Conservation (phyloP, 169 alveolate species). For the Theileria luwenshuni region DNA sequence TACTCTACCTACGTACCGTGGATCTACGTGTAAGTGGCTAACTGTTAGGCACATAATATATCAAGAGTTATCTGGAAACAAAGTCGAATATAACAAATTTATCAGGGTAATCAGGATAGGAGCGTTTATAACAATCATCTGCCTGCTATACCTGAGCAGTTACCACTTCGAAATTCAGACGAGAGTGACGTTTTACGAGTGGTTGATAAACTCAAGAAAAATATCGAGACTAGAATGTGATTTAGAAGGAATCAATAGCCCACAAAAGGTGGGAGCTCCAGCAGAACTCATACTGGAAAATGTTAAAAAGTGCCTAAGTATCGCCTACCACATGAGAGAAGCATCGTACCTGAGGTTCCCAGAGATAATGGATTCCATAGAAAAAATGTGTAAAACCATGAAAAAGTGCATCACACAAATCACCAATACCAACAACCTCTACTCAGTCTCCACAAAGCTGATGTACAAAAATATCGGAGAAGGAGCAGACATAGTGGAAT, state of each 20-base stretch:
- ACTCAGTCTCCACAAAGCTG: not conserved
- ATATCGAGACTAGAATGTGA: conserved; percentile 17
- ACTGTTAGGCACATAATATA: no score
- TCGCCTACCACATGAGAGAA: not conserved
- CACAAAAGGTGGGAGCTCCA: conserved; percentile 7
- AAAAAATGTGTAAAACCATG: conserved; percentile 4
- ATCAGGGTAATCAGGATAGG: conserved; percentile 11
- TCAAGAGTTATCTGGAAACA: no score
- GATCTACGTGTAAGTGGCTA: conserved; percentile 61
- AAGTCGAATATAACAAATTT: no score
- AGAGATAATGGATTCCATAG: not conserved
- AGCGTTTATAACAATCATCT: conserved; percentile 3
- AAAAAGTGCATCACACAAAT: conserved; percentile 18
- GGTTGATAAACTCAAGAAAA: conserved; percentile 28
- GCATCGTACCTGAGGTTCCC: conserved; percentile 2
- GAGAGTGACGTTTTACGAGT: conserved; percentile 23
- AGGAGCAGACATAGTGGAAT: conserved; percentile 37
- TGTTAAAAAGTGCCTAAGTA: conserved; percentile 8
- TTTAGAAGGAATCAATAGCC: not conserved
- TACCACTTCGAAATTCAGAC: conserved; percentile 22
- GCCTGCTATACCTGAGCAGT: conserved; percentile 20
- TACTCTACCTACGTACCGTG: conserved; percentile 40
- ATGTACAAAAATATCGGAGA: not conserved
- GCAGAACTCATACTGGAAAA: conserved; percentile 34
- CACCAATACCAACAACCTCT: conserved; percentile 18